phyloP scores from a whole-genome alignment of 2,329 filamentous ascomycete genomes.

The Penicillium olsonii region DNA sequence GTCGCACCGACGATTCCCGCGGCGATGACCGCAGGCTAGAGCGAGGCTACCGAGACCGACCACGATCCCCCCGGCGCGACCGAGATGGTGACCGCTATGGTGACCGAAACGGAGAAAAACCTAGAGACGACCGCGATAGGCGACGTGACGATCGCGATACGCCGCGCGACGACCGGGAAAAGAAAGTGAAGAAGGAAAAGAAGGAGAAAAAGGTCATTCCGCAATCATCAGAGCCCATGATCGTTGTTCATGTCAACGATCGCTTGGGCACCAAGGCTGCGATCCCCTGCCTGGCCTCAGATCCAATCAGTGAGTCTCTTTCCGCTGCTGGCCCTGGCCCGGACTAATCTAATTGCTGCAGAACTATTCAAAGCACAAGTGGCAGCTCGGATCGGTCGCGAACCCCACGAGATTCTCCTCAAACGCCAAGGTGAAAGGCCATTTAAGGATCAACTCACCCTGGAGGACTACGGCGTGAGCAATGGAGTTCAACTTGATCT shows the following conservation, averaged over 20 bases:
- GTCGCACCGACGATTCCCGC: slow-evolving; percentile 49
- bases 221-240: slow-evolving; percentile 72
- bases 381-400: slow-evolving; percentile 81
- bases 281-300: slow-evolving; percentile 83
- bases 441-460: slow-evolving; percentile 84
- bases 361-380: slow-evolving; percentile 88
- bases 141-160: slow-evolving; percentile 29
- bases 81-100: slow-evolving; percentile 40
- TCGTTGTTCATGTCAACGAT: slow-evolving; percentile 91
- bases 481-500: slow-evolving; percentile 71
- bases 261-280: slow-evolving; percentile 93
- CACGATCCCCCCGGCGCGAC: slow-evolving; percentile 37
- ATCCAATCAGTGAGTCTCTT: slow-evolving; percentile 64
- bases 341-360: slow-evolving; percentile 22
- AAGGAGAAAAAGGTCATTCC: slow-evolving; percentile 40
- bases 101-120: slow-evolving; percentile 39
- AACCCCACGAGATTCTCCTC: slow-evolving; percentile 87
- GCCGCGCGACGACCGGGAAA: slow-evolving; percentile 37
- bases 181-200: slow-evolving; percentile 47
- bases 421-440: slow-evolving; percentile 90
- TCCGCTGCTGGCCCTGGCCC: not conserved
- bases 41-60: slow-evolving; percentile 52
- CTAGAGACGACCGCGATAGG: slow-evolving; percentile 46
- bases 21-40: slow-evolving; percentile 53
- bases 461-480: slow-evolving; percentile 92